These are phyloP conservation scores for Phlyctochytrium planicorne DNA, from an alignment of 192 early-diverging fungal species.

Conservation along the genomic window DNA sequence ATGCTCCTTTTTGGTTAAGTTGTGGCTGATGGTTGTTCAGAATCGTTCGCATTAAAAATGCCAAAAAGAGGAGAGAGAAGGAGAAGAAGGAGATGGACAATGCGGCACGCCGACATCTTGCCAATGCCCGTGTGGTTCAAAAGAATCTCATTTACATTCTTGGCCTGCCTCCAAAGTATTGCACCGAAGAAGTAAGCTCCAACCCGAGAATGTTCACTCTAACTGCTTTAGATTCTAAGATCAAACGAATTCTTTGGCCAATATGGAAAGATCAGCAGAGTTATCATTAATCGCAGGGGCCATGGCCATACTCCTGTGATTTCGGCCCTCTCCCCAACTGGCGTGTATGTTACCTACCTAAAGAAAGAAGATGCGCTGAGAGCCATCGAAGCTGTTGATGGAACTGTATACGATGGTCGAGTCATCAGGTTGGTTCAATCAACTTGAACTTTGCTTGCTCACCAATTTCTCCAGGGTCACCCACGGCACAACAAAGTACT, in stretches of 20 bases:
- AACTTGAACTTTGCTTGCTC: conserved; percentile 1
- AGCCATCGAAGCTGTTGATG: conserved; percentile 94
- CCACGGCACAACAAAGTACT: conserved; percentile 98
- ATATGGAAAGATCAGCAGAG: conserved; percentile 92
- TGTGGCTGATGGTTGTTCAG: conserved; percentile 12
- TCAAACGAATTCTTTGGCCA: conserved; percentile 95
- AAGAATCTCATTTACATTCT: conserved; percentile 98
- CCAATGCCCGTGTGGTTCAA: conserved; percentile 92
- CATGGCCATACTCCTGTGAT: conserved; percentile 54
- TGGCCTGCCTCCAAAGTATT: conserved; percentile 80
- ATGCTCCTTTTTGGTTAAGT: conserved; percentile 36
- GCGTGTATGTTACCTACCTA: conserved; percentile 91
- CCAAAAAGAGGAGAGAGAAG: conserved; percentile 87
- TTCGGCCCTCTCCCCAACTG: conserved; percentile 44
- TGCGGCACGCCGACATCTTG: conserved; percentile 74
- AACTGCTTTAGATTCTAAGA: conserved; percentile 62
- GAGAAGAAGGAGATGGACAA: conserved; percentile 85
- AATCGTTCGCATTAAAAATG: conserved; percentile 69
- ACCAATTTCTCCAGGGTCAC: conserved; percentile 65
- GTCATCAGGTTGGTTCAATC: conserved; percentile 60
- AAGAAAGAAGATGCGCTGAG: conserved; percentile 89
- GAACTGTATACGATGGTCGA: conserved; percentile 80
- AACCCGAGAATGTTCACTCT: background rate
- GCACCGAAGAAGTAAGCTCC: conserved; percentile 78
- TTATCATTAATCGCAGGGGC: conserved; percentile 85